Evolutionary conservation across 1,284 basidiomycete genomes (phyloP), one percentile per base, ranked within the genome.

Genomic region (Sanghuangporus sanghuang): DNA sequence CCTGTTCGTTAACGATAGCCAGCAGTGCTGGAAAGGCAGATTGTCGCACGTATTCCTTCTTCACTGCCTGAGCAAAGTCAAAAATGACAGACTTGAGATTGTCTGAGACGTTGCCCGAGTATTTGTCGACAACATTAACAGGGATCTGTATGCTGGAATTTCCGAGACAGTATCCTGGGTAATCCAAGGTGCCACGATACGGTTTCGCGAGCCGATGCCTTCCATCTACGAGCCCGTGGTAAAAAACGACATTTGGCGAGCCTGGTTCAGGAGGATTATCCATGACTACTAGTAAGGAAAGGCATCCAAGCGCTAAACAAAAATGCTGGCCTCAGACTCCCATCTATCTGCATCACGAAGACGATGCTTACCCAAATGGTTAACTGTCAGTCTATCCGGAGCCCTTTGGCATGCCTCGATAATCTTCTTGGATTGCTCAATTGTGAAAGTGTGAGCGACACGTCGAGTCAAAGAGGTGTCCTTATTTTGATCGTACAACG

Each of bases 111-210:
- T 50, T 27, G n/a, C 44, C 58, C 4, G 44, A 2, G 35, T 52
- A 60, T 50, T 63, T 63, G 39, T 67, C 60, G 32, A 55, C 40
- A 49, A 67, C 21, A 27, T 48, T 14, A 8, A 61, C 55, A 4
- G 64, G 61, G 12, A 67, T 42, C 40, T 38, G 40, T 38, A 66
- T 67, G 16, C 61, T 14, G 11, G 66, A 63, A 18, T 56, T 63
- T 5, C 61, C 66, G 18, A 67, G 64, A 40, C 61, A 63, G 58
- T 66, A 66, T 1, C 64, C 66, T 5, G 66, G 64, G 39, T 66
- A 56, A 36, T 49, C 55, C 18, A 42, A 36, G 7, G 59, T 27
- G 27, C 62, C 56, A 42, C 57, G 56, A 27, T 63, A 59, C 14
- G 40, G 36, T 32, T 61, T 32, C 5, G 39, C 46, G 4, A 67